Evolutionary conservation across 202 grass and related monocot species (phyloP).

Genomic region (Hordeum pubiflorum): DNA sequence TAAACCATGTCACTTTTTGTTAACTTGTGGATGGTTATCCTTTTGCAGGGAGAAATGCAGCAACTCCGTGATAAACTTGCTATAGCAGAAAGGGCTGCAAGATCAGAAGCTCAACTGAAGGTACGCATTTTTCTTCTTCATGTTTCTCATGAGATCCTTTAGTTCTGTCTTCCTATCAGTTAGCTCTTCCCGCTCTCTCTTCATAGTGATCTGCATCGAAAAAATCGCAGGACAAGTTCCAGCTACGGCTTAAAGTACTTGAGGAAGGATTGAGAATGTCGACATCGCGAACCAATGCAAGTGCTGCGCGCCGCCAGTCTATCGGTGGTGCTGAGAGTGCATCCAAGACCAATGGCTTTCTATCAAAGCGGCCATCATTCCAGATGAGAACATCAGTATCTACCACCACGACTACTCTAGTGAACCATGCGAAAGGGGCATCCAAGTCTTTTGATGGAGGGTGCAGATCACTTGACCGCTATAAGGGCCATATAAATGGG

Average conservation of each 20-base stretch:
- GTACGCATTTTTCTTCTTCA: conserved; percentile 26
- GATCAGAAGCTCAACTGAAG: conserved; percentile 92
- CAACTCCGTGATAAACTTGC: conserved; percentile 89
- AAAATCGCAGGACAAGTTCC: conserved; percentile 64
- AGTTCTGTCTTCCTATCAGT: not conserved
- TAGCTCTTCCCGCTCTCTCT: not conserved
- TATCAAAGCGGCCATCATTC: conserved; percentile 62
- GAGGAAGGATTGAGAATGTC: conserved; percentile 93
- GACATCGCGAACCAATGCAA: conserved; percentile 34
- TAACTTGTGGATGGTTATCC: conserved; percentile 5
- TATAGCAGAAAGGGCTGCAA: conserved; percentile 74
- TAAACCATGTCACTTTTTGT: conserved; percentile 5
- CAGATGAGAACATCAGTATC: conserved; percentile 70
- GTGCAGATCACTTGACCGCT: conserved; percentile 42
- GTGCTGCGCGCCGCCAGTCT: conserved; percentile 44
- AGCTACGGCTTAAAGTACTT: conserved; percentile 74
- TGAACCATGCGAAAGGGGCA: conserved; percentile 86
- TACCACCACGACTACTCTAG: conserved; percentile 55
- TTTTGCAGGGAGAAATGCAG: conserved; percentile 87
- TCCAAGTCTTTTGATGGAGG: conserved; percentile 93
- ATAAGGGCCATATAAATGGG: conserved; percentile 57
- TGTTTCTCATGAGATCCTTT: conserved; percentile 21
- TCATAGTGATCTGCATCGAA: conserved; percentile 18
- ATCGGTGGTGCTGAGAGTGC: conserved; percentile 53
- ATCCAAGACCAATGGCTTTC: conserved; percentile 65